A percentile compares a stretch with the other conserved stretches of the same genome.
phyloP scores from a whole-genome alignment of 2,329 filamentous ascomycete species.

The Aspergillus pseudoglaucus region DNA sequence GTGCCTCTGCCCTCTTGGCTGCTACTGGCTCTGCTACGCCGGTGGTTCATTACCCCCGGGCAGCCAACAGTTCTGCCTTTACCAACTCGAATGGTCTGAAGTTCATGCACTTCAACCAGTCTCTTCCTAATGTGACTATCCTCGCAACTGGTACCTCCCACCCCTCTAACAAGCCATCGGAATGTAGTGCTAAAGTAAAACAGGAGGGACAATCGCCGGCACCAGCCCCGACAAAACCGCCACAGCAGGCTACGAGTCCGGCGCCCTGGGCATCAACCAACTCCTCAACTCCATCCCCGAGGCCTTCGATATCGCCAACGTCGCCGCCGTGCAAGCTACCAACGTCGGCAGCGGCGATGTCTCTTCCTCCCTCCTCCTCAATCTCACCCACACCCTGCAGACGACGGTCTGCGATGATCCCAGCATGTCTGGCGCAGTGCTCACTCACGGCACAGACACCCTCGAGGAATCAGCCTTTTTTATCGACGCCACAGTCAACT shows the following conservation, averaged over 20 bases:
- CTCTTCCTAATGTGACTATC: constrained; percentile 20
- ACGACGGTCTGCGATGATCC: constrained; percentile 17
- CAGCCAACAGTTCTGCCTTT: constrained; percentile 12
- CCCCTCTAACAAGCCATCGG: too few species aligned
- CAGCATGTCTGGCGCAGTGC: constrained; percentile 21
- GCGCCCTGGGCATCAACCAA: constrained; percentile 16
- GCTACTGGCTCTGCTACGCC: constrained; percentile 16
- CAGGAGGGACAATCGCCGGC: constrained; percentile 21
- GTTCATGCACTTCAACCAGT: constrained; percentile 20
- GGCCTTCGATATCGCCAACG: constrained; percentile 20
- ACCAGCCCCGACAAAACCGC: constrained; percentile 18
- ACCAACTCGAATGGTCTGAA: constrained; percentile 21
- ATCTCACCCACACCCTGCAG: constrained; percentile 15
- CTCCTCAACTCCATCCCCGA: constrained; percentile 20
- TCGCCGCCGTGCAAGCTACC: constrained; percentile 20
- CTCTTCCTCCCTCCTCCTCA: constrained; percentile 17
- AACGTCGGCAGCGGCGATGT: constrained; percentile 23
- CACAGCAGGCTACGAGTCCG: constrained; percentile 20
- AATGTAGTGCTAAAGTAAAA: neutral
- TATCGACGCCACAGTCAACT: constrained; percentile 52
- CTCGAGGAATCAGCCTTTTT: constrained; percentile 61
- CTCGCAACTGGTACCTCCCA: constrained; percentile 14
- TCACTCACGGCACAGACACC: constrained; percentile 62
- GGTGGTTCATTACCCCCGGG: constrained; percentile 11
- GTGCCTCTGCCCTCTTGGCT: constrained; percentile 14